These are phyloP conservation scores for Penicillium rolfsii DNA, from an alignment of 2,329 filamentous ascomycete species.

Conservation along the genomic window DNA sequence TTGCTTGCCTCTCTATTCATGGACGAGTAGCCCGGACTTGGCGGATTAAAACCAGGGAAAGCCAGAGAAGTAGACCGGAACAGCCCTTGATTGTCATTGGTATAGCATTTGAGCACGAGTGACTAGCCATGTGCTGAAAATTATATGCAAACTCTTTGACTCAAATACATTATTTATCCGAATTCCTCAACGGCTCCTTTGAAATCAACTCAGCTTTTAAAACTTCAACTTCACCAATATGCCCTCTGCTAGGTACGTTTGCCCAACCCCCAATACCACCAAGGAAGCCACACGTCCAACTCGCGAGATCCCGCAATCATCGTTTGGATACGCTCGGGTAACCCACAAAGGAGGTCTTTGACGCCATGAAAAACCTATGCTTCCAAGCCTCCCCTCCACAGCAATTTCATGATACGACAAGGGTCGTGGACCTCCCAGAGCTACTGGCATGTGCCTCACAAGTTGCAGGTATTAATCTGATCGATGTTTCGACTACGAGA, in stretches of 20 bases:
- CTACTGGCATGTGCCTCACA: not conserved
- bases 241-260: not conserved
- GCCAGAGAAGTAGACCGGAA: not conserved
- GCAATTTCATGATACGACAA: too few relatives aligned
- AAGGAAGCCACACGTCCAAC: not conserved
- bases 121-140: not conserved
- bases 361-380: not conserved
- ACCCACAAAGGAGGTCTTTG: not conserved
- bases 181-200: not conserved
- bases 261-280: not conserved
- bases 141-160: not conserved
- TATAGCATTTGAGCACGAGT: not conserved
- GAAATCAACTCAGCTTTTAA: not conserved
- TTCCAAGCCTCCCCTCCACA: not conserved
- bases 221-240: not conserved
- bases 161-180: not conserved
- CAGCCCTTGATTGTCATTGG: not conserved
- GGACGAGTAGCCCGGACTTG: not conserved
- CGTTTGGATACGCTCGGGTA: not conserved
- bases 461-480: not conserved
- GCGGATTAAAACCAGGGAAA: not conserved
- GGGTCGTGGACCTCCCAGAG: not conserved
- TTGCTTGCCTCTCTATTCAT: not conserved
- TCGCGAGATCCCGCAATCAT: not conserved
- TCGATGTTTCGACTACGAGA: not conserved